A percentile compares a stretch with the other conserved stretches of the same genome.
phyloP scores from a whole-genome alignment of 2,329 filamentous ascomycete genomes.

The Paecilomyces sp. region DNA sequence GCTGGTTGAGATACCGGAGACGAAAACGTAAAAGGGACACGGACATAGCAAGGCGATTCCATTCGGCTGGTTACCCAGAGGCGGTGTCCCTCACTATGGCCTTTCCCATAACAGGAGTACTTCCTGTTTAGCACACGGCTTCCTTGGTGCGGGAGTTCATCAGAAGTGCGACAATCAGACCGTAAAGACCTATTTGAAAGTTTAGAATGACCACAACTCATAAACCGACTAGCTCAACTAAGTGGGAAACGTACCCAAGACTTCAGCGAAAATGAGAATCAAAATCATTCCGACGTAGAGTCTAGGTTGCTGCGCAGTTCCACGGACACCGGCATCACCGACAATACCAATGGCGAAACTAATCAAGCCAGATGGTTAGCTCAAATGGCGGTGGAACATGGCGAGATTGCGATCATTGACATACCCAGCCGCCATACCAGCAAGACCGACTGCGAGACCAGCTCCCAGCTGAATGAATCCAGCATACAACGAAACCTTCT shows the following conservation, averaged over 20 bases:
- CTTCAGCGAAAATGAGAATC: slow-evolving; percentile 99
- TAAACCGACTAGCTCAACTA: not conserved
- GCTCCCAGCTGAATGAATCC: slow-evolving; percentile 82
- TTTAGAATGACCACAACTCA: slow-evolving; percentile 10
- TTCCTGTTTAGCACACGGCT: slow-evolving; percentile 49
- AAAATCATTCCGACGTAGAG: slow-evolving; percentile 97
- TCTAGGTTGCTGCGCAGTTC: slow-evolving; percentile 45
- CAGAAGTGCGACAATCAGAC: slow-evolving; percentile 94
- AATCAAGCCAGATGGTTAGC: slow-evolving; percentile 1
- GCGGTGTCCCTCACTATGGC: not conserved
- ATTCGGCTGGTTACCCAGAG: not conserved
- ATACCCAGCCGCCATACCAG: slow-evolving; percentile 68
- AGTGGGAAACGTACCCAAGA: slow-evolving; percentile 65
- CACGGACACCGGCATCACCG: slow-evolving; percentile 49
- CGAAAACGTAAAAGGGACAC: not conserved
- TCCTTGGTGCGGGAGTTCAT: slow-evolving; percentile 92
- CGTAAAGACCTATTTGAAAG: slow-evolving; percentile 73
- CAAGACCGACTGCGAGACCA: slow-evolving; percentile 72
- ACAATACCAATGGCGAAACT: slow-evolving; percentile 82
- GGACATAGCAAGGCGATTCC: not conserved
- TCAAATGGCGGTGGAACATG: slow-evolving; percentile 7
- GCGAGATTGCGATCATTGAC: slow-evolving; percentile 8
- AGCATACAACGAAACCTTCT: slow-evolving; percentile 67
- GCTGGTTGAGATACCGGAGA: not conserved
- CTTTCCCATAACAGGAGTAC: not conserved